phyloP scores from a whole-genome alignment of 139 green algal species.

The Micromonas commoda region DNA sequence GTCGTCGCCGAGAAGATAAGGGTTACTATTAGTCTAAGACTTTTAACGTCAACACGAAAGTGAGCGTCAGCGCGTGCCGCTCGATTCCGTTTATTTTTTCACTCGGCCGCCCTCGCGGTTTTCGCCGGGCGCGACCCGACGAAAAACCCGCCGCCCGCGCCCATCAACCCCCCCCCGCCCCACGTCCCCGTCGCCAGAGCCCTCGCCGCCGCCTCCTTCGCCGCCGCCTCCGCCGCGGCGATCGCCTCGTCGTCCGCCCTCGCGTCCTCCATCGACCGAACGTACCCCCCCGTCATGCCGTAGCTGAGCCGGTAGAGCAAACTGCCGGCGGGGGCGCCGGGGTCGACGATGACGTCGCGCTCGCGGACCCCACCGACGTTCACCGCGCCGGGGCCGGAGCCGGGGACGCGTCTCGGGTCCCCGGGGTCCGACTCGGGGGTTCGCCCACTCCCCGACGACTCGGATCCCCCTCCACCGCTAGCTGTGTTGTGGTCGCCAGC shows the following conservation, averaged over 20 bases:
- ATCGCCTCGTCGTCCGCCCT: not conserved
- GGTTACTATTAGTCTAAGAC: not conserved
- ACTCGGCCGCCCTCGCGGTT: no score
- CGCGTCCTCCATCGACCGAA: not conserved
- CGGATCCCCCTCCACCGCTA: no score
- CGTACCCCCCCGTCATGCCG: slow-evolving; percentile 18
- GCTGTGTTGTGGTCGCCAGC: no score
- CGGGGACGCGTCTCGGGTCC: not conserved
- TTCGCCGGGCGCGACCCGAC: no score
- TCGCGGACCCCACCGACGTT: not conserved
- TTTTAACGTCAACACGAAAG: not conserved
- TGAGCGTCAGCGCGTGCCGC: no score
- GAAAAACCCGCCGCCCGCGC: not conserved
- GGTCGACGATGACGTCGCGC: slow-evolving; percentile 21
- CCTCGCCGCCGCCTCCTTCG: not conserved
- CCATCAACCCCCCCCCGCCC: not conserved
- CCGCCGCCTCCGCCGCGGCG: not conserved
- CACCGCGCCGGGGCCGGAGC: not conserved
- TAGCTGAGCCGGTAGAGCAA: slow-evolving; percentile 7
- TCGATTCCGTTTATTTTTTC: no score
- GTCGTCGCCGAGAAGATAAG: not conserved
- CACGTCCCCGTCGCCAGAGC: not conserved
- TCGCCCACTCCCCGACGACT: no score
- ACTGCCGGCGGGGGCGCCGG: not conserved
- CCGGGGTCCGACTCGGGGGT: not conserved